A percentile compares a stretch with the other conserved stretches of the same genome.
Evolutionary conservation across 768 basidiomycete species (phyloP).

Genomic region (Tylopilus rubrobrunneus): DNA sequence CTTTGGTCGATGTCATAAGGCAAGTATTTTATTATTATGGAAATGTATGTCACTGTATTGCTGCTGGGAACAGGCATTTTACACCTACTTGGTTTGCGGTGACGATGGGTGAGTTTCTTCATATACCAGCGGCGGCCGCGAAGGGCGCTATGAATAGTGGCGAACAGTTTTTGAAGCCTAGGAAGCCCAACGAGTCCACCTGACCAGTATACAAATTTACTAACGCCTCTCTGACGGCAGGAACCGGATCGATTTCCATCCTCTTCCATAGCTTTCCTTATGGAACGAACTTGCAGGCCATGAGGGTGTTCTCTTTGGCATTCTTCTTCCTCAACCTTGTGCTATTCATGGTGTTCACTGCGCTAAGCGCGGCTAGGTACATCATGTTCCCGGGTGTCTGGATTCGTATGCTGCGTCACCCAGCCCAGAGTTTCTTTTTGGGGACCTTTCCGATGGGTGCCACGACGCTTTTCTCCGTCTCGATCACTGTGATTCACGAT

Average conservation of each 20-base stretch:
- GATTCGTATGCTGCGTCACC: no score
- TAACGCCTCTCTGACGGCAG: constrained; percentile 16
- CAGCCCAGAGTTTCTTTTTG: no score
- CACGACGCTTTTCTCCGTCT: no score
- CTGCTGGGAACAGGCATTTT: constrained; percentile 39
- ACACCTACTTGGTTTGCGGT: constrained; percentile 54
- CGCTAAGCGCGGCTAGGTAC: no score
- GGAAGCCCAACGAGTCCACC: not conserved
- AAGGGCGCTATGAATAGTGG: not conserved
- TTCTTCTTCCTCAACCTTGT: no score
- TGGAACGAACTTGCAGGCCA: no score
- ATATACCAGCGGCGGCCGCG: not conserved
- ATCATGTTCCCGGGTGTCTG: no score
- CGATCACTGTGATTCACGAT: no score
- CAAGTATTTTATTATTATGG: constrained; percentile 5
- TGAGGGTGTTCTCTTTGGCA: no score
- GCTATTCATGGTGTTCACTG: no score
- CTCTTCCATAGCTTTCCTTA: no score
- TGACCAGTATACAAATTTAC: not conserved
- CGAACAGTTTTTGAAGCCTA: not conserved
- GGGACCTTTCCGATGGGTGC: no score
- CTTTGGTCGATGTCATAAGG: constrained; percentile 38
- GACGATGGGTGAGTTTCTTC: constrained; percentile 42
- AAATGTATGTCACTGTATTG: not conserved
- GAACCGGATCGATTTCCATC: constrained; percentile 38